These are phyloP conservation scores for Colletotrichum endophyticum DNA, from an alignment of 2,329 filamentous ascomycete genomes.

Conservation along the genomic window DNA sequence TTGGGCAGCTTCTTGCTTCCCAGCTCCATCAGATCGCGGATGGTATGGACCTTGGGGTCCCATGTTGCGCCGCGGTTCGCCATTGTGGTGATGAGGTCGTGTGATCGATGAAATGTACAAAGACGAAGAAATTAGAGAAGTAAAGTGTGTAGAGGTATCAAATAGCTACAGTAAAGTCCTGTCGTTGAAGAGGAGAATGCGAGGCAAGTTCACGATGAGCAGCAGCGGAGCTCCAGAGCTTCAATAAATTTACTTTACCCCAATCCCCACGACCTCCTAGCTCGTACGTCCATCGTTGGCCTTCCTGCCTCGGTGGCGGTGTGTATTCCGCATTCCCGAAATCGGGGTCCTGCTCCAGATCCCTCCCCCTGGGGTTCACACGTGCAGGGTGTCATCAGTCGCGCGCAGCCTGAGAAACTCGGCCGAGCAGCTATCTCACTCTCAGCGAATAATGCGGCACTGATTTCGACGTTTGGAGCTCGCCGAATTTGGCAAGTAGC, in stretches of 20 bases:
- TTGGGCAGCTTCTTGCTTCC: constrained; percentile 42
- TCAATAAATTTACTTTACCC: background rate
- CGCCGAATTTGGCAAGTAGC: background rate
- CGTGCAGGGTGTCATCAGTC: background rate
- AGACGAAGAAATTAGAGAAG: fast-evolving
- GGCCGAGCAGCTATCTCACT: background rate
- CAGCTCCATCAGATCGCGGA: constrained; percentile 41
- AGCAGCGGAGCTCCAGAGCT: background rate
- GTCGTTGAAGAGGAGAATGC: no score
- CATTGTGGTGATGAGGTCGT: background rate
- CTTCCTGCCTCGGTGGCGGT: background rate
- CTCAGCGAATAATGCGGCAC: background rate
- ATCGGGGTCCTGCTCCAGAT: background rate
- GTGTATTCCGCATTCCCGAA: background rate
- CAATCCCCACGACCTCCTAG: background rate
- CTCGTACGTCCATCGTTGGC: background rate
- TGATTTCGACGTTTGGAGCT: background rate
- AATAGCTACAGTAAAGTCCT: background rate
- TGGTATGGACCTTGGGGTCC: constrained; percentile 10
- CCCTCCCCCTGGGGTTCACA: background rate
- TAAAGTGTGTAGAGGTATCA: background rate
- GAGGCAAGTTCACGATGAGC: background rate
- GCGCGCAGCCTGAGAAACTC: background rate
- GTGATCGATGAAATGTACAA: background rate
- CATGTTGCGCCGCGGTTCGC: constrained; percentile 17